phyloP scores from a whole-genome alignment of 306 rosid species.

The Ormosia semicastrata region DNA sequence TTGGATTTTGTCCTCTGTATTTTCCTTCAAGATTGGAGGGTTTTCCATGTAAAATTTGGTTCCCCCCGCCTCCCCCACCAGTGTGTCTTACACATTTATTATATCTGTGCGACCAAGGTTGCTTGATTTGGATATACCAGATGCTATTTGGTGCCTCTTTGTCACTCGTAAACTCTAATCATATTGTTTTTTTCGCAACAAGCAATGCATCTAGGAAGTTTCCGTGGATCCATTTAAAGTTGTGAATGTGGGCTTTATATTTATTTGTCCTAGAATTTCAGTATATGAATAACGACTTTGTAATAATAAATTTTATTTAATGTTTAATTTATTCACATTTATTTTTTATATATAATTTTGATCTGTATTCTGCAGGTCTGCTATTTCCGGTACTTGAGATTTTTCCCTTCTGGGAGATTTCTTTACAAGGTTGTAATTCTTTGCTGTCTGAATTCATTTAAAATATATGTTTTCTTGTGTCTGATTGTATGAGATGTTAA shows the following conservation, averaged over 20 bases:
- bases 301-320: neutral
- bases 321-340: neutral
- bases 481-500: conserved; percentile 28
- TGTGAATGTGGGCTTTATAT: neutral
- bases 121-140: conserved; percentile 10
- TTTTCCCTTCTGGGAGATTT: conserved; percentile 84
- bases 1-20: neutral
- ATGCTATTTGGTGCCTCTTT: neutral
- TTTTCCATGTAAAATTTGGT: neutral
- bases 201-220: conserved; percentile 8
- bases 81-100: neutral
- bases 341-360: neutral
- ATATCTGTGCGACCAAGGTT: neutral
- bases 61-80: neutral
- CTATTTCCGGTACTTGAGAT: conserved; percentile 87
- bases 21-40: neutral
- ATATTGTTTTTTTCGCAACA: neutral
- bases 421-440: conserved; percentile 74
- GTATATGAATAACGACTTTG: neutral
- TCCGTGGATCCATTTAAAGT: neutral
- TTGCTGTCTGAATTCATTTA: neutral
- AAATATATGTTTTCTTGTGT: neutral
- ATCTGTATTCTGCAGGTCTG: conserved; percentile 64
- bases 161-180: neutral
- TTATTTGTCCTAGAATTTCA: neutral